Evolutionary conservation across 1,284 basidiomycete genomes (phyloP), one percentile per base, ranked within the genome.

Genomic region (Ustilago crameri): DNA sequence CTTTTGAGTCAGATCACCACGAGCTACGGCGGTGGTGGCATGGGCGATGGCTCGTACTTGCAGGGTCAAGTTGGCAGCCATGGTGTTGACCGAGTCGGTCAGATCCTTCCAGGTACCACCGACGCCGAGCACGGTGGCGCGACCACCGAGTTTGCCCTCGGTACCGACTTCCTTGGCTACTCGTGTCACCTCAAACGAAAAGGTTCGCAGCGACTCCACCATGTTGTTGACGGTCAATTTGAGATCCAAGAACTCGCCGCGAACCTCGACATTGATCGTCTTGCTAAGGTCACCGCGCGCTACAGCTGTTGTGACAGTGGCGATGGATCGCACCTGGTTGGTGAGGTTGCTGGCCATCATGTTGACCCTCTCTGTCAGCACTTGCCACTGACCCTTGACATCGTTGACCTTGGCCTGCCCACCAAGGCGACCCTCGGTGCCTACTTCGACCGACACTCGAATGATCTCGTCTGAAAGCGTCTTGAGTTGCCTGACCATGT

Each of bases 21-120:
- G 89, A 10, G 95, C 94, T 61, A 98, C 95, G 47, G 95, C 94
- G 17, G 93, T 95, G 88, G 94, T 97, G 15, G 94, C 93, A 44
- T 93, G 90, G 3, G 94, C 93, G 74, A 98, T 96, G 0, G 92
- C 93, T 77, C 94, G 90, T 65, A 97, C 95, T 90, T 97, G 94
- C 56, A 93, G 85, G 1, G 95, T 97, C 85, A 96, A 75, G 67
- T 87, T 86, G 46, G 85, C 85, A 8, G 86, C 86, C 86, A 88
- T 92, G 90, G 77, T 74, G 76, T 58, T 56, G 65, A 71, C 82
- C 91, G 85, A 95, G 84, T 96, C 93, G 46, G 93, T 96, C 84
- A 97, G 87, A 82, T 93, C 93, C 57, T 84, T 84, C 84, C 84
- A 84, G 15, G 83, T 84, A 22, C 84, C 84, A 24, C 82, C 82